Base-by-base conservation (phyloP, 2,329 filamentous ascomycete genomes). In the Aspergillus proliferans region DNA sequence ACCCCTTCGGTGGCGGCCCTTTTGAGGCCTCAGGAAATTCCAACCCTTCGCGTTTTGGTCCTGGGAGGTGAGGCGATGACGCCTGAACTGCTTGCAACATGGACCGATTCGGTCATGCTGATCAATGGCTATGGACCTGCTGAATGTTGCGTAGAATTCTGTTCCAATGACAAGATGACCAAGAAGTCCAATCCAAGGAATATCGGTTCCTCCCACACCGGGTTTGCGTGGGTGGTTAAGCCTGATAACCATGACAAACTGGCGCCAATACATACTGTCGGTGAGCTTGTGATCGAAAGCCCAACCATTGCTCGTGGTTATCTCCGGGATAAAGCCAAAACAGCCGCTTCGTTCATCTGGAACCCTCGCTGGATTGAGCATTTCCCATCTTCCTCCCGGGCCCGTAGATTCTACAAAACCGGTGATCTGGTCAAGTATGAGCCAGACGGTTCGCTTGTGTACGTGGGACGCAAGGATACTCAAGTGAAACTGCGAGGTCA, bases 31-130 rank as follows among this genome's bases (percentile, higher is more conserved):
- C 57, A 57, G 2, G 64, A 33, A 48, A 67, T 36, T 50, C 66
- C 28, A 54, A 52, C 58, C 4, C 52, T 74, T 22, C 67, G 69
- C 47, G 66, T 58, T 3, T 52, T 72, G 5, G 61, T 65, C 2
- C 55, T 63, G 14, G 65, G 64, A 30, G 71, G 71, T 28, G 71
- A 73, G 34, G 12, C 48, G 6, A 36, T 50, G 18, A 41, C 45
- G 4, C 52, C 56, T 43, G 42, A 48, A n/a, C 33, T 33, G 3
- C 34, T 48, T n/a, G 4, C 28, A 33, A 28, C 6, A 4, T 54
- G 52, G 52, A 34, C 41, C 3, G 15, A 28, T 5, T 14, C 5
- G 15, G 44, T 52, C 2, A 18, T 24, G 3, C 22, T 54, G 3
- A 21, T 49, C 30, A 39, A 45, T 12, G 26, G 14, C 3, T 54